A percentile compares a stretch with the other conserved stretches of the same genome.
phyloP scores from a whole-genome alignment of 2,329 filamentous ascomycete genomes.

The Colletotrichum salicis region DNA sequence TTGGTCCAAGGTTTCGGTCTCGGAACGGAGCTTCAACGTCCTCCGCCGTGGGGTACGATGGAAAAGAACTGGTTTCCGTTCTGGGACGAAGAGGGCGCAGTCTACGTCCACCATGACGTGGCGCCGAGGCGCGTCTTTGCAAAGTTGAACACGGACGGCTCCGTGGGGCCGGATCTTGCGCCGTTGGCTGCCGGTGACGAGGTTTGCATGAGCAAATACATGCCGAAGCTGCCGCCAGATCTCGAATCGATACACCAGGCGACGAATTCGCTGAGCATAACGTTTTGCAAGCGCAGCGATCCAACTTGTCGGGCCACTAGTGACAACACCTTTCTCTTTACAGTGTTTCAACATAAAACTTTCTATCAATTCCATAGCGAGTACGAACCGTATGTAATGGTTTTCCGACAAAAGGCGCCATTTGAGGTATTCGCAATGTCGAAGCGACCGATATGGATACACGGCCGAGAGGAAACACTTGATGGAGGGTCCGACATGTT shows the following conservation, averaged over 20 bases:
- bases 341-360: conserved; percentile 66
- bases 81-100: conserved; percentile 60
- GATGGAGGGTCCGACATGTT: conserved; percentile 62
- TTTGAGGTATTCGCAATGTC: conserved; percentile 63
- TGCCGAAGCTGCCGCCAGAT: conserved; percentile 50
- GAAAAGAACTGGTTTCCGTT: conserved; percentile 74
- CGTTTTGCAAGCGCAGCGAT: conserved; percentile 62
- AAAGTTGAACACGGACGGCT: conserved; percentile 55
- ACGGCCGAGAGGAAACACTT: conserved; percentile 53
- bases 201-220: conserved; percentile 56
- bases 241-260: conserved; percentile 67
- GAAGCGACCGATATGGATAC: conserved; percentile 64
- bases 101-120: conserved; percentile 66
- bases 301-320: conserved; percentile 52
- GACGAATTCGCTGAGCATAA: conserved; percentile 67
- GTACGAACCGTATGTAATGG: conserved; percentile 67
- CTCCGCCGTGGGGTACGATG: conserved; percentile 52
- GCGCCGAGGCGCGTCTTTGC: conserved; percentile 61
- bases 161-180: conserved; percentile 59
- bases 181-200: conserved; percentile 51
- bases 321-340: conserved; percentile 65
- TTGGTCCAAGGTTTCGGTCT: conserved; percentile 49
- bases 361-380: conserved; percentile 58
- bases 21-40: conserved; percentile 63
- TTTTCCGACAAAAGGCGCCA: conserved; percentile 59